A percentile compares a stretch with the other conserved stretches of the same genome.
phyloP scores from a whole-genome alignment of 2,329 filamentous ascomycete species.

The Diplodia mutila region DNA sequence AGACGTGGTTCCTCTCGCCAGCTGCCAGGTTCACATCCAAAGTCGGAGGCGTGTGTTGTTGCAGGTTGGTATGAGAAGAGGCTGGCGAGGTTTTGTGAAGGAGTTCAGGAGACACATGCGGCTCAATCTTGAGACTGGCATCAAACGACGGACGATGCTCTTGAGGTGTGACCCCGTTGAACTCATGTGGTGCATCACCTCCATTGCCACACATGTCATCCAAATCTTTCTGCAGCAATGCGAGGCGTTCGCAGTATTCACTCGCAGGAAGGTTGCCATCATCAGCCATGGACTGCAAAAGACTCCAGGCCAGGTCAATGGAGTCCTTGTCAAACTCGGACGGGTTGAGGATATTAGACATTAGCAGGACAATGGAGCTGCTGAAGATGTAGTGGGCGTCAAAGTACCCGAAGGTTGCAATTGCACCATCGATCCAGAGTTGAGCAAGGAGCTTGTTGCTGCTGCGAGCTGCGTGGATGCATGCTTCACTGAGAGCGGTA shows the following conservation, averaged over 20 bases:
- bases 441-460: slow-evolving; percentile 33
- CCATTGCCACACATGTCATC: slow-evolving; percentile 24
- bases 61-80: neutral
- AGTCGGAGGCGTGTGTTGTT: slow-evolving; percentile 7
- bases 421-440: slow-evolving; percentile 34
- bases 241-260: slow-evolving; percentile 38
- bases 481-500: slow-evolving; percentile 37
- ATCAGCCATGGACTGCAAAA: slow-evolving; percentile 43
- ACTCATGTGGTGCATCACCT: neutral
- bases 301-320: slow-evolving; percentile 29
- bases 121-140: slow-evolving; percentile 8
- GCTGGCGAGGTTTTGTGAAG: neutral
- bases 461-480: slow-evolving; percentile 35
- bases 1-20: neutral
- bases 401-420: slow-evolving; percentile 37
- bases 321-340: slow-evolving; percentile 32
- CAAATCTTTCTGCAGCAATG: slow-evolving; percentile 24
- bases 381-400: slow-evolving; percentile 37
- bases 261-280: slow-evolving; percentile 39
- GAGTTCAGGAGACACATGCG: slow-evolving; percentile 2
- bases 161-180: neutral
- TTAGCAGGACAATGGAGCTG: slow-evolving; percentile 32
- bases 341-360: slow-evolving; percentile 33
- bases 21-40: neutral
- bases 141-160: slow-evolving; percentile 1